These are phyloP conservation scores for Ascocoryne sarcoides DNA, from an alignment of 2,329 filamentous ascomycete species.

Conservation along the genomic window DNA sequence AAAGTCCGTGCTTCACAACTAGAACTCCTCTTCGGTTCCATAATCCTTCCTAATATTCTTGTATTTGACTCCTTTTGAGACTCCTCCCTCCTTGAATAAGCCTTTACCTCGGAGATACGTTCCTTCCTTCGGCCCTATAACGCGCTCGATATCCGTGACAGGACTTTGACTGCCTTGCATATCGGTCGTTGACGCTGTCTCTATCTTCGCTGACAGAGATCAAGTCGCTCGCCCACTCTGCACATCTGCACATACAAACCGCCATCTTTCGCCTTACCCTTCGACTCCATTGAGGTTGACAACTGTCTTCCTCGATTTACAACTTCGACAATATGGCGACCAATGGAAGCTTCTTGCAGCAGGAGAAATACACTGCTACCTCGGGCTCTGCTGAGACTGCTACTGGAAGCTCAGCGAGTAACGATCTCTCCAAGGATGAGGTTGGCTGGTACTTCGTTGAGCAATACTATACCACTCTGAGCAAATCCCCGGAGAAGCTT, in stretches of 20 bases:
- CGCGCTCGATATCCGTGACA: conserved; percentile 25
- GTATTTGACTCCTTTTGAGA: conserved; percentile 15
- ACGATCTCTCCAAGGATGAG: conserved; percentile 70
- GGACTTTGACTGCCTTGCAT: conserved; percentile 17
- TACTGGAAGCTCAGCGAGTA: conserved; percentile 31
- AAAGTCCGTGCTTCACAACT: conserved; percentile 11
- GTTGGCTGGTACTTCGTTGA: conserved; percentile 99
- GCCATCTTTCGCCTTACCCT: conserved; percentile 2
- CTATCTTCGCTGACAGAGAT: conserved; percentile 1
- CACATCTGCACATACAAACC: conserved; percentile 11
- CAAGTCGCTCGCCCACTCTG: background rate
- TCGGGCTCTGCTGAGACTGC: conserved; percentile 23
- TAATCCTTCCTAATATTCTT: conserved; percentile 22
- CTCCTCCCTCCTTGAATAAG: conserved; percentile 12
- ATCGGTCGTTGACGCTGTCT: conserved; percentile 2
- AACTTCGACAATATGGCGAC: conserved; percentile 23
- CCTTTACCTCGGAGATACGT: conserved; percentile 3
- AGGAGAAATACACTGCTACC: conserved; percentile 29
- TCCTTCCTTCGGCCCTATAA: conserved; percentile 10
- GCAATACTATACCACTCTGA: conserved; percentile 97
- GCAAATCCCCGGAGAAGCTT: conserved; percentile 88
- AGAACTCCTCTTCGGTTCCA: conserved; percentile 19
- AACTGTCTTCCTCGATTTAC: conserved; percentile 15
- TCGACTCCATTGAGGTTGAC: conserved; percentile 17
- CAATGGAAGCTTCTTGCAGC: conserved; percentile 29